Percentiles rank a stretch among this genome's conserved stretches.
phyloP scores from a whole-genome alignment of 768 basidiomycete species.

The Lactarius deliciosus region DNA sequence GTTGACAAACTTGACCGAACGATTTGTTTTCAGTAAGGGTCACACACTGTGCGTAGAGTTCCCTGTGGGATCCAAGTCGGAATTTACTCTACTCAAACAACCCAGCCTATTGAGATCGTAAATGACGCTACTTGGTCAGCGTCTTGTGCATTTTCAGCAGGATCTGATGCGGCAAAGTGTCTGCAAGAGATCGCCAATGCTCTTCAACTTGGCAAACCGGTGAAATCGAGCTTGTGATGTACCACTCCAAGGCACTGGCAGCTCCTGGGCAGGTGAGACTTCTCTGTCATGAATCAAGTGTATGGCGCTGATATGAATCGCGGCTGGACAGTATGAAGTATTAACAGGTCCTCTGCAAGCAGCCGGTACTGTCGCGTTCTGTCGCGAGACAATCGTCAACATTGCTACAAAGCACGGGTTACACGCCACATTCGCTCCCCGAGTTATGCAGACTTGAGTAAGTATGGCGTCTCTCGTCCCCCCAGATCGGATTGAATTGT shows the following conservation, averaged over 20 bases:
- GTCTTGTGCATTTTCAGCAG: constrained; percentile 42
- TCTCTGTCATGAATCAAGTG: neutral
- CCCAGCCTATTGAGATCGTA: constrained; percentile 45
- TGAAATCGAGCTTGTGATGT: constrained; percentile 64
- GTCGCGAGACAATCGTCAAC: constrained; percentile 68
- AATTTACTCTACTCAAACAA: constrained; percentile 67
- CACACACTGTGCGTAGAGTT: constrained; percentile 44
- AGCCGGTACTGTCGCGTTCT: constrained; percentile 64
- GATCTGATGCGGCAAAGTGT: constrained; percentile 44
- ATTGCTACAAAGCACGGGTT: constrained; percentile 63
- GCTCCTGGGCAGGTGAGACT: constrained; percentile 61
- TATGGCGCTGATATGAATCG: neutral
- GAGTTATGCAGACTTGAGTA: constrained; percentile 46
- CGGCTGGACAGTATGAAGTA: constrained; percentile 49
- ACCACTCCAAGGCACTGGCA: constrained; percentile 65
- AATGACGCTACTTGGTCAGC: constrained; percentile 51
- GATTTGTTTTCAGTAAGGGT: constrained; percentile 36
- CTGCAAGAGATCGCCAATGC: constrained; percentile 60
- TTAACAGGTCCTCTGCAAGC: constrained; percentile 66
- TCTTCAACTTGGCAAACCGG: constrained; percentile 44
- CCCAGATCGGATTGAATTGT: neutral
- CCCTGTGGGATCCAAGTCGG: constrained; percentile 67
- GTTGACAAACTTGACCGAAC: neutral
- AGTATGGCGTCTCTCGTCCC: constrained; percentile 14
- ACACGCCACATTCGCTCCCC: constrained; percentile 64